Percentiles rank a stretch among this genome's conserved stretches.
These are phyloP conservation scores for Gonapodya sp. DNA, from an alignment of 192 early-diverging fungal genomes.

Conservation along the genomic window DNA sequence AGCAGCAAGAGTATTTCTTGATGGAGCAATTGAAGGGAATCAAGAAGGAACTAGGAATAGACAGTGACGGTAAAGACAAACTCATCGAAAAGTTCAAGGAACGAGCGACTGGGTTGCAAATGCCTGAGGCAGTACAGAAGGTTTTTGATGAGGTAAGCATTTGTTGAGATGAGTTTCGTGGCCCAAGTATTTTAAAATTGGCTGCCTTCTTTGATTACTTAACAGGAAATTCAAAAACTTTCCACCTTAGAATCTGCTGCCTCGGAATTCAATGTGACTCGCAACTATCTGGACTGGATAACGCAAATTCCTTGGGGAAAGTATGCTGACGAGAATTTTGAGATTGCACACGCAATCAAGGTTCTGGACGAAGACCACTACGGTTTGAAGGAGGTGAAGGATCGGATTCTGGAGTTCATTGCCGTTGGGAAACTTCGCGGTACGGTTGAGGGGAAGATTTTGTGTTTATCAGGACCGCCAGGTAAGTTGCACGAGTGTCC, in stretches of 20 bases:
- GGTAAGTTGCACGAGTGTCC: constrained; percentile 29
- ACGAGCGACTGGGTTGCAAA: constrained; percentile 67
- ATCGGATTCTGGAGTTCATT: constrained; percentile 97
- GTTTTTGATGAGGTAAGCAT: constrained; percentile 85
- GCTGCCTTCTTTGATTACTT: no score
- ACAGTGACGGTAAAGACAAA: constrained; percentile 97
- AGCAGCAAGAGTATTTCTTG: constrained; percentile 97
- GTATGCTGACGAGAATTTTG: constrained; percentile 82
- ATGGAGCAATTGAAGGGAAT: constrained; percentile 99
- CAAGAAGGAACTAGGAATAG: constrained; percentile 96
- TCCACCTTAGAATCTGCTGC: constrained; percentile 88
- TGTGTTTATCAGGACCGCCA: constrained; percentile 97
- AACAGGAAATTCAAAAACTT: constrained; percentile 80
- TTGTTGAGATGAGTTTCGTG: constrained; percentile 8
- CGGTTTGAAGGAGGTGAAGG: constrained; percentile 99
- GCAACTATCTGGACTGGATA: constrained; percentile 98
- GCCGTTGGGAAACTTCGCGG: constrained; percentile 93
- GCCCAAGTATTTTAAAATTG: no score
- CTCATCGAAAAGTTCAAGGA: constrained; percentile 89
- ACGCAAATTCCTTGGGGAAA: constrained; percentile 96
- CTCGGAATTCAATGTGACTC: constrained; percentile 96
- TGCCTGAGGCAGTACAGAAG: constrained; percentile 85
- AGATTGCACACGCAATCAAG: constrained; percentile 69
- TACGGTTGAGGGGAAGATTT: constrained; percentile 96
- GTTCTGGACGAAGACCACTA: constrained; percentile 99